These are phyloP conservation scores for Geotrichum phurueaensis DNA, from an alignment of 1,139 yeast genomes.

Conservation along the genomic window DNA sequence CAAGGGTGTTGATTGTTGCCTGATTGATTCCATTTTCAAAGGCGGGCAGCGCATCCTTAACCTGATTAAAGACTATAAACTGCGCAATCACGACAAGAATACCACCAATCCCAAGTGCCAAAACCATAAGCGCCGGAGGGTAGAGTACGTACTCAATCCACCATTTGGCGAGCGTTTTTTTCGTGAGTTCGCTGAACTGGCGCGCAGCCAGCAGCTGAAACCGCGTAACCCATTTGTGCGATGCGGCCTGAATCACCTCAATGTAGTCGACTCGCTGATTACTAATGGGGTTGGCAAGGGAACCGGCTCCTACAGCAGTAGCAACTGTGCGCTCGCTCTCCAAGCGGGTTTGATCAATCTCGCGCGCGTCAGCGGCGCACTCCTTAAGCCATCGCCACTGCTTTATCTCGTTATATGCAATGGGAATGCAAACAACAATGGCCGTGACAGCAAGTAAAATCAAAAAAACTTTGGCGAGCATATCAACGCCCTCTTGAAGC, in stretches of 20 bases:
- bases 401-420: conserved; percentile 42
- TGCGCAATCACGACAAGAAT: conserved; percentile 41
- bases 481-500: conserved; percentile 33
- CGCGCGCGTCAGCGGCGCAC: conserved; percentile 25
- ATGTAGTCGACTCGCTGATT: conserved; percentile 12
- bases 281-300: conserved; percentile 2
- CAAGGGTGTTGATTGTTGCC: conserved; percentile 21
- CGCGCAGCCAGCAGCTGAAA: conserved; percentile 12
- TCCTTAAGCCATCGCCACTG: conserved; percentile 46
- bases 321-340: background rate
- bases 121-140: conserved; percentile 32
- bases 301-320: background rate
- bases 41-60: conserved; percentile 23
- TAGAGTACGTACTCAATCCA: conserved; percentile 31
- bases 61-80: conserved; percentile 34
- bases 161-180: conserved; percentile 30
- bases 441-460: conserved; percentile 41
- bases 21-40: conserved; percentile 19
- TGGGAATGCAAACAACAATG: conserved; percentile 39
- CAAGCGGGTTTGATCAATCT: conserved; percentile 4
- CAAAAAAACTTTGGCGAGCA: conserved; percentile 38
- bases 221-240: conserved; percentile 15
- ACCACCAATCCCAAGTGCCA: conserved; percentile 43
- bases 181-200: conserved; percentile 11
- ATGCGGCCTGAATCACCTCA: conserved; percentile 13